Percentiles rank a stretch among this genome's conserved stretches.
These are phyloP conservation scores for Fraxinus pennsylvanica DNA, from an alignment of 257 asterid genomes.

Conservation along the genomic window DNA sequence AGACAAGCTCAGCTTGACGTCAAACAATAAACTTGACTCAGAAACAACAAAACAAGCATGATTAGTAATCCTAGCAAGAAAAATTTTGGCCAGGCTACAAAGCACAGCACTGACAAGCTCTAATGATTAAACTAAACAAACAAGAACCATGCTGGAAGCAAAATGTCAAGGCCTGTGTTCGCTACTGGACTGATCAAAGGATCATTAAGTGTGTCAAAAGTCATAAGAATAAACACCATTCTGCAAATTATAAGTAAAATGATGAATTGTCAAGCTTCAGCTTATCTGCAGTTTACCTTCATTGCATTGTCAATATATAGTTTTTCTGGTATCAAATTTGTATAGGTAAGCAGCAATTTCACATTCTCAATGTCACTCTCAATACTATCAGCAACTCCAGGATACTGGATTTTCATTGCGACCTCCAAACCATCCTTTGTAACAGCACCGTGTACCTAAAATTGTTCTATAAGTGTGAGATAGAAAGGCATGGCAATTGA, in stretches of 20 bases:
- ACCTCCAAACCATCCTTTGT: slow-evolving; percentile 82
- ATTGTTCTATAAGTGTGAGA: slow-evolving; percentile 24
- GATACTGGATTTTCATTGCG: slow-evolving; percentile 96
- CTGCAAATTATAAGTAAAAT: slow-evolving; percentile 7
- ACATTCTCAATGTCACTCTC: slow-evolving; percentile 97
- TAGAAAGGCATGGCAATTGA: slow-evolving; percentile 13
- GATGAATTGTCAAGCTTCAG: background rate
- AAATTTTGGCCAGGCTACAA: background rate
- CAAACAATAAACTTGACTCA: background rate
- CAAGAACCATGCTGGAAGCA: slow-evolving; percentile 9
- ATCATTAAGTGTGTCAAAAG: background rate
- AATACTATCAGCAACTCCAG: slow-evolving; percentile 98
- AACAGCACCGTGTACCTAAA: slow-evolving; percentile 84
- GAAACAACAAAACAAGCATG: slow-evolving; percentile 10
- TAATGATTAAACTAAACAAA: slow-evolving; percentile 13
- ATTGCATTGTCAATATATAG: slow-evolving; percentile 85
- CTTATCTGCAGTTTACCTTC: slow-evolving; percentile 54
- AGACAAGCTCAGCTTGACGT: background rate
- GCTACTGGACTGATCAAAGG: slow-evolving; percentile 4
- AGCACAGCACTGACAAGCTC: slow-evolving; percentile 19
- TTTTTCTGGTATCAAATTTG: slow-evolving; percentile 81
- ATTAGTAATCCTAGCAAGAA: slow-evolving; percentile 17
- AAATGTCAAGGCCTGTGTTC: background rate
- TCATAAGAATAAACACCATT: slow-evolving; percentile 21
- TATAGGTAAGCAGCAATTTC: slow-evolving; percentile 70